A percentile compares a stretch with the other conserved stretches of the same genome.
Conservation (phyloP, 73 alveolate genomes). For the Paramecium primaurelia region DNA sequence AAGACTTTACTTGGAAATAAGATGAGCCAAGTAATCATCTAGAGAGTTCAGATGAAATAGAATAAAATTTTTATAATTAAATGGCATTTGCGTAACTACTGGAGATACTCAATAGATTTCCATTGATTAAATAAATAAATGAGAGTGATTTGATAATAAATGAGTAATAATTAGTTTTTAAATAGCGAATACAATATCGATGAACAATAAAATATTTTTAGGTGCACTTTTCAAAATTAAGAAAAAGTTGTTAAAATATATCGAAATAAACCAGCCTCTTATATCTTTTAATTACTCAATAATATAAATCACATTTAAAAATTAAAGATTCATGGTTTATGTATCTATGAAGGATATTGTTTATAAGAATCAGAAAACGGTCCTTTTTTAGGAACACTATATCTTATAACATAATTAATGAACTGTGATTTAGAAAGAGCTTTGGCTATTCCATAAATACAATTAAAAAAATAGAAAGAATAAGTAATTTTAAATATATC, state of each 20-base stretch:
- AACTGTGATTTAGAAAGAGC: constrained; percentile 10
- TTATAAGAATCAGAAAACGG: background rate
- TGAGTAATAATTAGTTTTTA: background rate
- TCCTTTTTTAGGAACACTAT: background rate
- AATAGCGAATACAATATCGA: background rate
- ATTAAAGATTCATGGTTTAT: background rate
- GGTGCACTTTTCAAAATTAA: background rate
- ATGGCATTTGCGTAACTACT: background rate
- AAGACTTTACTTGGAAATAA: background rate
- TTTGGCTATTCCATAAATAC: background rate
- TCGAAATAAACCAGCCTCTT: background rate
- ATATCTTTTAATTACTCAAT: background rate
- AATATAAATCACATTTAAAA: background rate
- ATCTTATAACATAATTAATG: background rate
- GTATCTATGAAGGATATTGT: background rate
- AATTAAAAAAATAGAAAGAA: background rate
- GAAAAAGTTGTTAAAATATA: background rate
- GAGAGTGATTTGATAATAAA: background rate
- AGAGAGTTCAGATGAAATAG: background rate
- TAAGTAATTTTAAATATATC: background rate
- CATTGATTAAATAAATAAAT: background rate
- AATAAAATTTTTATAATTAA: background rate
- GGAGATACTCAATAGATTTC: background rate
- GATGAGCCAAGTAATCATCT: background rate
- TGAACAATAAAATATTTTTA: background rate